Percentiles rank a stretch among this genome's conserved stretches.
These are phyloP conservation scores for Arachnomyces sp. DNA, from an alignment of 2,329 filamentous ascomycete species.

Conservation along the genomic window DNA sequence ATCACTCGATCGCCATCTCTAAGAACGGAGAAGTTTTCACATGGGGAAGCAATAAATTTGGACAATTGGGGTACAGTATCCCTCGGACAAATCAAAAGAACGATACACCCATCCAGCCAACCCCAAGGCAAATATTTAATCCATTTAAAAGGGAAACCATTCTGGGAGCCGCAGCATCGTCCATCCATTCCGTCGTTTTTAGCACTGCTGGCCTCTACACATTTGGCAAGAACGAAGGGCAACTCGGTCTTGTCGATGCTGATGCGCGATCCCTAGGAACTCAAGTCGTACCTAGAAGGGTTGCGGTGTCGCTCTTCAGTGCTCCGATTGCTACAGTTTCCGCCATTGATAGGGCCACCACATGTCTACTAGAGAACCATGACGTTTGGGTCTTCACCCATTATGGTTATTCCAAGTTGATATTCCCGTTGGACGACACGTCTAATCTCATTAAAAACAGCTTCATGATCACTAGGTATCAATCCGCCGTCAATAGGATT, in stretches of 20 bases:
- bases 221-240: constrained; percentile 91
- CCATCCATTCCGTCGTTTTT: constrained; percentile 84
- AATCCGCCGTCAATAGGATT: constrained; percentile 60
- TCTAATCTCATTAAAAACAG: constrained; percentile 62
- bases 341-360: constrained; percentile 84
- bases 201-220: constrained; percentile 76
- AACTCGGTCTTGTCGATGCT: constrained; percentile 88
- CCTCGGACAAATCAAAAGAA: constrained; percentile 58
- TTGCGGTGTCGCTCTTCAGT: constrained; percentile 75
- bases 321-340: constrained; percentile 68
- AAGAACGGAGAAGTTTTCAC: constrained; percentile 86
- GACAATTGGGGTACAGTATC: constrained; percentile 77
- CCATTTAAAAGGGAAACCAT: constrained; percentile 79
- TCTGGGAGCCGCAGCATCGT: constrained; percentile 76
- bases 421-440: constrained; percentile 67
- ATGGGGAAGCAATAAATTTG: constrained; percentile 83
- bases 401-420: constrained; percentile 87
- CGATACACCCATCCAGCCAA: constrained; percentile 73
- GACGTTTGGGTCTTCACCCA: constrained; percentile 93
- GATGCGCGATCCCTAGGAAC: constrained; percentile 83
- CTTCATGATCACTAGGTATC: constrained; percentile 59
- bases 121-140: constrained; percentile 84
- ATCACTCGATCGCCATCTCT: constrained; percentile 80
- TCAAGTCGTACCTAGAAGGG: constrained; percentile 75
- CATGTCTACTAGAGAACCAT: constrained; percentile 74